Conservation (phyloP, 495 filamentous ascomycete species). For the Aspergillus avenaceus region DNA sequence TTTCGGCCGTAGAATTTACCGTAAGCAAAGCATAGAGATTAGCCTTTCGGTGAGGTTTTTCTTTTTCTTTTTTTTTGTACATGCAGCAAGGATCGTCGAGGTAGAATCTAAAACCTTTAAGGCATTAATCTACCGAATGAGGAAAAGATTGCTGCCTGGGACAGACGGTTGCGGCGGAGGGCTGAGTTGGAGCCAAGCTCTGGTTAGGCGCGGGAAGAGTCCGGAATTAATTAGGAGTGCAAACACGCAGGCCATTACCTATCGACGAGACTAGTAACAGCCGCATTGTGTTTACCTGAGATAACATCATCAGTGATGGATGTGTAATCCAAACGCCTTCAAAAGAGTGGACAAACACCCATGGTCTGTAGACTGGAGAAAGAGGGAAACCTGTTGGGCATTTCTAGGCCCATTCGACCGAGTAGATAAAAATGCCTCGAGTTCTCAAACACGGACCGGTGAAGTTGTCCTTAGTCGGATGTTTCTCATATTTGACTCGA, state of each 20-base stretch:
- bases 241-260: no score
- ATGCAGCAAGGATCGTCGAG: slow-evolving; percentile 4
- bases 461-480: slow-evolving; percentile 6
- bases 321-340: no score
- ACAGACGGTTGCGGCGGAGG: background rate
- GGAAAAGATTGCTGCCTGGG: slow-evolving; percentile 1
- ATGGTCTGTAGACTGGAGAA: no score
- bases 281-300: no score
- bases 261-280: no score
- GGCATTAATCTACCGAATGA: background rate
- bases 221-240: background rate
- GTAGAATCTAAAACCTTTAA: background rate
- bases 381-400: no score
- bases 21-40: background rate
- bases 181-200: slow-evolving; percentile 2
- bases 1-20: background rate
- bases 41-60: background rate
- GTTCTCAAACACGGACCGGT: slow-evolving; percentile 6
- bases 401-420: slow-evolving; percentile 4
- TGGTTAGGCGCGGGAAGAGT: slow-evolving; percentile 7
- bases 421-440: slow-evolving; percentile 10
- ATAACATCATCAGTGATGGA: no score
- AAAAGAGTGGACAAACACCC: no score
- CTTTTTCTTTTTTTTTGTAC: no score
- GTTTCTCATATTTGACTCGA: slow-evolving; percentile 5